A percentile compares a stretch with the other conserved stretches of the same genome.
Conservation (phyloP, 495 filamentous ascomycete genomes). For the Aspergillus indologenus region DNA sequence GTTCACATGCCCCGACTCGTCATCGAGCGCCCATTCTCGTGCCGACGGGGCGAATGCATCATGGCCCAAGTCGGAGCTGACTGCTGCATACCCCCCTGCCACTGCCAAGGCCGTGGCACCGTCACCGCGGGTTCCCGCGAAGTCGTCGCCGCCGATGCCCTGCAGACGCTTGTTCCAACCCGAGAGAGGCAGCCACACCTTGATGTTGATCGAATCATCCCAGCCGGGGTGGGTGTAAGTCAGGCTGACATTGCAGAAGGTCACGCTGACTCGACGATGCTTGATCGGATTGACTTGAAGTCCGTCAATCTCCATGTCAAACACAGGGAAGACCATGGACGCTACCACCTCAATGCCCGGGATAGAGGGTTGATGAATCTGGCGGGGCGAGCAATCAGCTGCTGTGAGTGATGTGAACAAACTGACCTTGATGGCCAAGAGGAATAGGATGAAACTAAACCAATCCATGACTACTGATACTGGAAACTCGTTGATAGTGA, state of each 20-base stretch:
- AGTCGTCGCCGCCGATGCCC: not conserved
- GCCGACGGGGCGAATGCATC: not conserved
- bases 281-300: not conserved
- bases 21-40: constrained; percentile 32
- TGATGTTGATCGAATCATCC: not conserved
- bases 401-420: not conserved
- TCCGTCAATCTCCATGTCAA: not conserved
- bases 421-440: not conserved
- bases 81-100: not conserved
- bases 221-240: not conserved
- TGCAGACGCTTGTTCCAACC: not conserved
- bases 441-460: not conserved
- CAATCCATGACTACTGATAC: not conserved
- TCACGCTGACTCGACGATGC: not conserved
- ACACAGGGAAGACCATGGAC: not conserved
- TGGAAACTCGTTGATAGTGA: not conserved
- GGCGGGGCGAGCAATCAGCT: not conserved
- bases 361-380: not conserved
- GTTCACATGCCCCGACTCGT: constrained; percentile 39
- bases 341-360: not conserved
- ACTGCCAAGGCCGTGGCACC: too few species aligned
- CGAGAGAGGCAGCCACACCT: not conserved
- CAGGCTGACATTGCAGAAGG: not conserved
- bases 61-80: not conserved
- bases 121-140: not conserved